Evolutionary conservation across 306 rosid species (phyloP), one percentile per base, ranked within the genome.

Genomic region (Vigna unguiculata): DNA sequence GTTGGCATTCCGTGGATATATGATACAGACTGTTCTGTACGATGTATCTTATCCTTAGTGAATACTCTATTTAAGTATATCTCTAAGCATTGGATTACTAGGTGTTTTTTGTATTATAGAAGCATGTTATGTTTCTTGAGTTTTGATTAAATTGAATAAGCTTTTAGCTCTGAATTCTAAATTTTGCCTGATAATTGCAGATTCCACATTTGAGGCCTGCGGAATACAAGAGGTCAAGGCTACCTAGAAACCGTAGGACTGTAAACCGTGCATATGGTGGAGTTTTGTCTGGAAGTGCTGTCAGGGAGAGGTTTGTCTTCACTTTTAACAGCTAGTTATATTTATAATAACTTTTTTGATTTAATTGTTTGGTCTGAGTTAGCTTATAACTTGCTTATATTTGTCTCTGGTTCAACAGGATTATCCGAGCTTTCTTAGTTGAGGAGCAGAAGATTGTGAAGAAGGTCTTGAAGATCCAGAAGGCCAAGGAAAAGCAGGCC

Each of bases 401-500:
- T 36, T 61, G 19, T 40, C 15, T 72, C 2, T 69, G 25, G 24
- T 53, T 60, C 36, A 63, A 69, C 54, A 90, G 96, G 86, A 88
- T 90, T 32, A 87, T 90, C 28, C 82, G 91, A 6, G 91, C 96
- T 45, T 90, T 88, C 82, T 78, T 88, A 82, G 96, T 90, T 70
- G 96, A 90, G 78, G 93, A 90, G 81, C 93, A 88, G 67, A 90
- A 90, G 85, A 90, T 90, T 43, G 96, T 88, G 78, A 90, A 90
- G 54, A 90, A 90, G 88, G 93, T 90, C 3, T 84, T 90, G 88
- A 90, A 88, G 91, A 88, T 91, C 75, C 96, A 91, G 78, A 89
- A 91, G 87, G 62, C 96, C 6, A 91, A 89, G 75, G 93, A 91
- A 83, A 91, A 87, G 78, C 83, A 51, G 21, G 69, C 91, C 25